Conservation (phyloP, 2,329 filamentous ascomycete species). For the Ambrosiella beaveri region DNA sequence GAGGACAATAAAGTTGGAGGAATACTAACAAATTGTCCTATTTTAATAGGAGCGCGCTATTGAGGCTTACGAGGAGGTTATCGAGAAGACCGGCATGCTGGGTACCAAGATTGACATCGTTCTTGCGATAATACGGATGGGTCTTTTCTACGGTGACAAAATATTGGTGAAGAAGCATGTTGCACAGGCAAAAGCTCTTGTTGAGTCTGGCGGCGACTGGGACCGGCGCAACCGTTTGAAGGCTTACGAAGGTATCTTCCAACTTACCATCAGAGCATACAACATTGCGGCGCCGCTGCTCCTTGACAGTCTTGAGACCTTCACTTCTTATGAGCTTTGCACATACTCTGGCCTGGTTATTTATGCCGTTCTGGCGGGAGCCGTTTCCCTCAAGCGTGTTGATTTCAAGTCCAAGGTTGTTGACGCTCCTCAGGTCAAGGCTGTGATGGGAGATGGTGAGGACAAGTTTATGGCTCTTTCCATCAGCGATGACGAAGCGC, state of each 20-base stretch:
- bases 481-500: conserved; percentile 59
- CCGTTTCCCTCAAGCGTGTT: conserved; percentile 83
- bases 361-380: conserved; percentile 88
- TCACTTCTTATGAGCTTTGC: conserved; percentile 97
- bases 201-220: conserved; percentile 95
- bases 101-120: conserved; percentile 96
- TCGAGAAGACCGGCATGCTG: conserved; percentile 93
- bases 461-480: conserved; percentile 73
- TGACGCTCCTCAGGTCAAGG: conserved; percentile 94
- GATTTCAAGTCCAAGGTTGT: conserved; percentile 99
- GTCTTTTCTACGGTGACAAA: conserved; percentile 91
- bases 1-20: not conserved
- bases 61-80: conserved; percentile 75
- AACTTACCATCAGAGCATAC: conserved; percentile 84
- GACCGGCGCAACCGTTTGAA: conserved; percentile 95
- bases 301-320: conserved; percentile 92
- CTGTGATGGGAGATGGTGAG: conserved; percentile 77
- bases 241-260: conserved; percentile 89
- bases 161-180: conserved; percentile 83
- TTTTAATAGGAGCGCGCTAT: conserved; percentile 73
- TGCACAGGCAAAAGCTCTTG: conserved; percentile 72
- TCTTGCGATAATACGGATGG: conserved; percentile 87
- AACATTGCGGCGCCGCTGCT: conserved; percentile 77
- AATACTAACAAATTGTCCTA: not conserved
- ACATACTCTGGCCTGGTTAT: conserved; percentile 88